Conservation (phyloP, 2,329 filamentous ascomycete species). For the Cryoendolithus antarcticus region DNA sequence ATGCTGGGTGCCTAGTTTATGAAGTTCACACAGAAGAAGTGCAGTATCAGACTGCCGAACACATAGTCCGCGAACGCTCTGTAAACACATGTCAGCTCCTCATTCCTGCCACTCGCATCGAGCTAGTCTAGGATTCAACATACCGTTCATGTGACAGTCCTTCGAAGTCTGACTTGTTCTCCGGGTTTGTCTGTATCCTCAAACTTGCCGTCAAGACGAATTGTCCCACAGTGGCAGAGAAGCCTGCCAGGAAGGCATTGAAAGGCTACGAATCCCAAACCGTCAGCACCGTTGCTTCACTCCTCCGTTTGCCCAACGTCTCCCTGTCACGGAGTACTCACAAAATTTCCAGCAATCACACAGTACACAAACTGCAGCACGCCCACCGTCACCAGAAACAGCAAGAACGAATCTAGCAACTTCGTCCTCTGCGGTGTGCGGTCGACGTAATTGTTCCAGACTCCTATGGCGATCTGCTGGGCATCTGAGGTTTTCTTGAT, state of each 20-base stretch:
- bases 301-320: not conserved
- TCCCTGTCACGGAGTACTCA: constrained; percentile 29
- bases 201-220: constrained; percentile 88
- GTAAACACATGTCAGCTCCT: constrained; percentile 5
- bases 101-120: not conserved
- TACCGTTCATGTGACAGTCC: constrained; percentile 71
- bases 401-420: constrained; percentile 83
- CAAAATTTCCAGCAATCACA: constrained; percentile 83
- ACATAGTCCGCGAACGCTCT: constrained; percentile 95
- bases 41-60: constrained; percentile 85
- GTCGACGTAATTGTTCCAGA: constrained; percentile 67
- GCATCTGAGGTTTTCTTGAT: constrained; percentile 22
- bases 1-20: constrained; percentile 59
- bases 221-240: constrained; percentile 87
- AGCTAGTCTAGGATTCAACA: constrained; percentile 8
- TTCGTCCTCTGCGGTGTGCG: constrained; percentile 82
- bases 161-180: constrained; percentile 68
- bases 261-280: constrained; percentile 55
- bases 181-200: constrained; percentile 79
- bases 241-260: constrained; percentile 95
- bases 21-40: constrained; percentile 99
- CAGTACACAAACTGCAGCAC: constrained; percentile 92
- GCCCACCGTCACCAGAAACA: constrained; percentile 72
- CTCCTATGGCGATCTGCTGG: constrained; percentile 51
- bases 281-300: not conserved